These are phyloP conservation scores for Penicillium palitans DNA, from an alignment of 2,329 filamentous ascomycete genomes.

Conservation along the genomic window DNA sequence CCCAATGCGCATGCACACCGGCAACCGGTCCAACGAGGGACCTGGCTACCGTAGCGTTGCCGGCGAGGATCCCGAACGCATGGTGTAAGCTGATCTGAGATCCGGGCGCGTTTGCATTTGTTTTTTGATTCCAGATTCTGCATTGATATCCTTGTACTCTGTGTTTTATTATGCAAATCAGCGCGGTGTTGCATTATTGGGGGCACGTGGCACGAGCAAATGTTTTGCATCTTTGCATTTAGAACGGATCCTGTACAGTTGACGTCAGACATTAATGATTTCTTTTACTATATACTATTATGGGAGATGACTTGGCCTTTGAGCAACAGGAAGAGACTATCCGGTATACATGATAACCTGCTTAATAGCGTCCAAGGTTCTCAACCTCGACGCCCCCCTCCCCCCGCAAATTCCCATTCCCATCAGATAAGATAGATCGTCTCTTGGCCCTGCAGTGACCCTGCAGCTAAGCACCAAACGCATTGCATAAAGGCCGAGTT, in stretches of 20 bases:
- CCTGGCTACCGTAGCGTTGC: slow-evolving; percentile 60
- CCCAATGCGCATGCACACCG: slow-evolving; percentile 63
- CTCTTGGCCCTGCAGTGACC: not conserved
- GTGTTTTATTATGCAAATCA: slow-evolving; percentile 8
- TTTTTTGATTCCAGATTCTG: not conserved
- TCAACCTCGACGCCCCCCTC: not conserved
- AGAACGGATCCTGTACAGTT: slow-evolving; percentile 22
- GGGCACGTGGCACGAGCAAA: slow-evolving; percentile 10
- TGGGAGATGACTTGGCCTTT: not conserved
- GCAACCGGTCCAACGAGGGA: slow-evolving; percentile 47
- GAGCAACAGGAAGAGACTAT: not conserved
- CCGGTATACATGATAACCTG: not conserved
- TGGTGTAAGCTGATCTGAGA: slow-evolving; percentile 23
- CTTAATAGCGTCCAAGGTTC: not conserved
- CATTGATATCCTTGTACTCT: slow-evolving; percentile 10
- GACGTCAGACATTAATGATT: slow-evolving; percentile 20
- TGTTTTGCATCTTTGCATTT: slow-evolving; percentile 16
- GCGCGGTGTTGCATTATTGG: slow-evolving; percentile 7
- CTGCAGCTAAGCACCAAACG: not conserved
- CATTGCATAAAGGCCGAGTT: not conserved
- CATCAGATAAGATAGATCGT: slow-evolving; percentile 4
- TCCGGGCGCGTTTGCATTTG: not conserved
- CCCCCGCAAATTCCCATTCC: not conserved
- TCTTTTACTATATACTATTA: slow-evolving; percentile 1
- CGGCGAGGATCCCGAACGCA: slow-evolving; percentile 39